phyloP scores from a whole-genome alignment of 1,284 basidiomycete genomes.

The Cutaneotrichosporon daszewskae region DNA sequence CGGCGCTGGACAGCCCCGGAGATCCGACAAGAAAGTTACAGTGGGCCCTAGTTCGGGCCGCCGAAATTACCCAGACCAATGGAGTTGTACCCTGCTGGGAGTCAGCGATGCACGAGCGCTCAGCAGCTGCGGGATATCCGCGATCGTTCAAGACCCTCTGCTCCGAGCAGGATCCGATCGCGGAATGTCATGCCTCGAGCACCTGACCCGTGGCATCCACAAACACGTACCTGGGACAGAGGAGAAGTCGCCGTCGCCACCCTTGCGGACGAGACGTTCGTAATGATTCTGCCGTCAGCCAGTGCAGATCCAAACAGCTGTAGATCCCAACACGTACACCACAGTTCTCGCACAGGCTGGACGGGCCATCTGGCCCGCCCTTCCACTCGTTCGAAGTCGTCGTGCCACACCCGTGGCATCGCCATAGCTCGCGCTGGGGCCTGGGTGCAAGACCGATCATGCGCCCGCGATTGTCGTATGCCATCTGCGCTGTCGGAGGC shows the following conservation, averaged over 20 bases:
- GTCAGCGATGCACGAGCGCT: too few species aligned
- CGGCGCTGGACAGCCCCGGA: too few species aligned
- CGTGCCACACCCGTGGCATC: slow-evolving; percentile 29
- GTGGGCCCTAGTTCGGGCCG: too few species aligned
- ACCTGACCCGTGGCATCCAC: too few species aligned
- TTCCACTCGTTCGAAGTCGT: slow-evolving; percentile 22
- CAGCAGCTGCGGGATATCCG: too few species aligned
- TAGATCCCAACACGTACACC: slow-evolving; percentile 22
- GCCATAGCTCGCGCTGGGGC: slow-evolving; percentile 11
- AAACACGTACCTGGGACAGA: slow-evolving; percentile 3
- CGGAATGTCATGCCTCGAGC: too few species aligned
- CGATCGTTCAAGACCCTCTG: too few species aligned
- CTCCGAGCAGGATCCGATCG: too few species aligned
- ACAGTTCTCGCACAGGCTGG: slow-evolving; percentile 31
- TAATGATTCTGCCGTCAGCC: slow-evolving; percentile 6
- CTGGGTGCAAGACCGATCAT: background rate
- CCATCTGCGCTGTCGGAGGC: background rate
- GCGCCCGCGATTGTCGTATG: too few species aligned
- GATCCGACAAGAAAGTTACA: too few species aligned
- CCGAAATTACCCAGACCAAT: too few species aligned
- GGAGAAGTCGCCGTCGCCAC: slow-evolving; percentile 11
- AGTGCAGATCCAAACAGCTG: background rate
- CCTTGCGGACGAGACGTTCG: slow-evolving; percentile 5
- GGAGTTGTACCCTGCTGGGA: too few species aligned
- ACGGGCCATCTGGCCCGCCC: slow-evolving; percentile 33